Evolutionary conservation across 2,329 filamentous ascomycete genomes (phyloP), one percentile per base, ranked within the genome.

Genomic region (Pestalotiopsis sp.): DNA sequence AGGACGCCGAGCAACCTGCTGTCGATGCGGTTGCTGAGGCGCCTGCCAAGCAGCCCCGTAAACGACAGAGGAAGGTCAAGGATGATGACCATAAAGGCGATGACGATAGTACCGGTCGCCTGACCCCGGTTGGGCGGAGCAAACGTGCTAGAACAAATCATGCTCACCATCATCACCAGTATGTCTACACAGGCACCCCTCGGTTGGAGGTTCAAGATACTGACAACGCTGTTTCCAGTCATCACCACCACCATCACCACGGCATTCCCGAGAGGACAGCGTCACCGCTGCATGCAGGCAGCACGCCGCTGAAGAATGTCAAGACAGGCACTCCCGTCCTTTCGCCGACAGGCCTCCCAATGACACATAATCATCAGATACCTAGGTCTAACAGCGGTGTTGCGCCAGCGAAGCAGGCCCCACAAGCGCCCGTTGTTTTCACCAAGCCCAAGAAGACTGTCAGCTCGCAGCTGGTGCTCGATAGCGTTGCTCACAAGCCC

Each of bases 11-110:
- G 20, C 78, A 79, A 9, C 72, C 79, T 4, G 77, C 79, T 1
- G 83, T 83, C 72, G 89, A 87, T 52, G 80, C 80, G 66, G 82
- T 73, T 64, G 79, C 74, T 65, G 88, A 82, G 70, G 77, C 71
- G 39, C 75, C 73, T 72, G 78, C 74, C 67, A 88, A 83, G 75
- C 68, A 79, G 4, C 84, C 87, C 59, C 86, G 85, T 57, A 90
- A 90, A 76, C 86, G 91, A 68, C 68, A 62, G 9, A 86, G 93
- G 70, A 93, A 94, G 78, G 83, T 91, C 2, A 93, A 94, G 76
- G 93, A 97, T 66, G 94, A 96, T 59, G 92, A 93, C 3, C 79
- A 79, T 38, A 88, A 87, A 71, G 84, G 85, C 39, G 93, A 90
- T 70, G 93, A 96, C 68, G 89, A 89, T 68, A 88, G 84, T 68